phyloP scores from a whole-genome alignment of 2,329 filamentous ascomycete species.

The Macroventuria anomochaeta region DNA sequence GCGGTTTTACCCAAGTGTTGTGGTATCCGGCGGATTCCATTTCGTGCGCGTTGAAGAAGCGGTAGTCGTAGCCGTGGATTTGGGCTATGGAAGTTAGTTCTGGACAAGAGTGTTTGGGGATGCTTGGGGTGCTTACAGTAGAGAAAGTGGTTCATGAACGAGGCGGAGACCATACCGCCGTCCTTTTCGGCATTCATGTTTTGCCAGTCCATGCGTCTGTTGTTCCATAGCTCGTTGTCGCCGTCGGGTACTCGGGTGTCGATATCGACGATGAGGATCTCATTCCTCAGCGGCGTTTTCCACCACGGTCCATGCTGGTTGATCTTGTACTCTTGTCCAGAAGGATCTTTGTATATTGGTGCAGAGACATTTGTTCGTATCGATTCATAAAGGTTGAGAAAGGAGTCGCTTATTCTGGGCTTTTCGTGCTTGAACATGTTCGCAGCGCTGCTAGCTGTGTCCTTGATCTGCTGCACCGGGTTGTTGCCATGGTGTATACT shows the following conservation, averaged over 20 bases:
- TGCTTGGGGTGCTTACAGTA: slow-evolving; percentile 31
- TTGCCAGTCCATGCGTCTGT: slow-evolving; percentile 31
- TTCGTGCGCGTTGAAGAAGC: slow-evolving; percentile 49
- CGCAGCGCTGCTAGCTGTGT: slow-evolving; percentile 17
- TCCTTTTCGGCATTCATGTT: slow-evolving; percentile 27
- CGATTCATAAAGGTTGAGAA: slow-evolving; percentile 19
- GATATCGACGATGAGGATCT: slow-evolving; percentile 41
- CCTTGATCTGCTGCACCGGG: slow-evolving; percentile 21
- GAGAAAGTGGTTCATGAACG: slow-evolving; percentile 51
- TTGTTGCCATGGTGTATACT: slow-evolving; percentile 16
- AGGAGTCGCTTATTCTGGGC: slow-evolving; percentile 14
- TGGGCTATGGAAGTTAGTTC: slow-evolving; percentile 26
- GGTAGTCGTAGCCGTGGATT: slow-evolving; percentile 55
- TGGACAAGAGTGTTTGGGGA: slow-evolving; percentile 23
- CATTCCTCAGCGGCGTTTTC: slow-evolving; percentile 30
- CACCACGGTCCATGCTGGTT: slow-evolving; percentile 31
- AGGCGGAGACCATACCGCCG: slow-evolving; percentile 45
- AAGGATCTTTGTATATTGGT: slow-evolving; percentile 18
- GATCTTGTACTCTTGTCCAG: slow-evolving; percentile 18
- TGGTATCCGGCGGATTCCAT: slow-evolving; percentile 41
- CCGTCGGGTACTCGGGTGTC: slow-evolving; percentile 35
- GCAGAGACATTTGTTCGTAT: slow-evolving; percentile 19
- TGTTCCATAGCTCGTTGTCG: slow-evolving; percentile 31
- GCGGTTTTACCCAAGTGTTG: slow-evolving; percentile 55
- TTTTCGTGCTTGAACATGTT: slow-evolving; percentile 20